Base-by-base conservation (phyloP, 2,329 filamentous ascomycete species). In the Diaporthe aspalathi region DNA sequence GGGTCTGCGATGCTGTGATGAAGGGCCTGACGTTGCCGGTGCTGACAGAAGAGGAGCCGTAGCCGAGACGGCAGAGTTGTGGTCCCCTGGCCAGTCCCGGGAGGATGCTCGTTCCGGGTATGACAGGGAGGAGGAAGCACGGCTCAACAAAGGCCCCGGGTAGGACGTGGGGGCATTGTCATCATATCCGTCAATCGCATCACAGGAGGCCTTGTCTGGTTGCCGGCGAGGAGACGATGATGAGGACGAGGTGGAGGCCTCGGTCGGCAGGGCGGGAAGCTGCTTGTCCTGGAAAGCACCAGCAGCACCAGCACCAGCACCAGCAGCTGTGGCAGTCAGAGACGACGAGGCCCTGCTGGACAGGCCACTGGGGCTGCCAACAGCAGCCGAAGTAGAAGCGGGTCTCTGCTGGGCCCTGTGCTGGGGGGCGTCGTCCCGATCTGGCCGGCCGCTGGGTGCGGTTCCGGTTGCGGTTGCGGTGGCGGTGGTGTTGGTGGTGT, bases 1-100 rank as follows among this genome's bases (percentile, higher is more conserved):
- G 67, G 67, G 67, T 68, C 67, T 68, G 67, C 53, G 53, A 60
- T 68, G 53, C 67, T 56, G 53, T 45, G 67, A 60, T 50, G 54
- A 16, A 49, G 47, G 67, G 53, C 53, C 53, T 60, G 53, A 50
- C 43, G 67, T 38, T 50, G 60, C 11, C 35, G 43, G 20, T 63
- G 60, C 60, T 65, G 60, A 65, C 60, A 65, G 53, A 17, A 60
- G 67, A 49, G 67, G 53, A 68, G 67, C 53, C 32, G 67, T 50
- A 60, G 53, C 53, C 67, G 67, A 60, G 67, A 54, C 43, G 67
- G 43, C 67, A 60, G 56, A 60, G 53, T 50, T 50, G 60, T 65
- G 60, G 60, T 65, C 60, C 60, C 60, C 60, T 45, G 49, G 60
- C 60, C 60, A 65, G 60, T 65, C 60, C 7, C 60, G 43, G 24